Percentiles rank a stretch among this genome's conserved stretches.
Evolutionary conservation across 495 filamentous ascomycete genomes (phyloP).

Genomic region (Penicillium longicatenatum): DNA sequence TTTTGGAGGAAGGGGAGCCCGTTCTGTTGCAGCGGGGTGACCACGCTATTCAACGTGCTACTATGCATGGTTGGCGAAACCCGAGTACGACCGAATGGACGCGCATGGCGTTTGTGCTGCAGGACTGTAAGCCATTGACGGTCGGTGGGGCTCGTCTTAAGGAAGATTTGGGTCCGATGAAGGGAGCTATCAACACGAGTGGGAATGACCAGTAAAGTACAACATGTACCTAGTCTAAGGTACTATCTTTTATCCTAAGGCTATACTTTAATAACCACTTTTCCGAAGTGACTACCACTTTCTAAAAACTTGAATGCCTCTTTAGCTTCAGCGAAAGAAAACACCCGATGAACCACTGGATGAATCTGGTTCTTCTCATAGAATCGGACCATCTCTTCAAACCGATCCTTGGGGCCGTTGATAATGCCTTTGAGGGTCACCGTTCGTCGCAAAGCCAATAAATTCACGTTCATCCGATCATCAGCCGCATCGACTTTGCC

Average conservation of each 20-base stretch:
- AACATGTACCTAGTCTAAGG: background rate
- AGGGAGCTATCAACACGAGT: conserved; percentile 34
- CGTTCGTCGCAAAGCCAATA: conserved; percentile 51
- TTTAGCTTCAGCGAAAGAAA: conserved; percentile 54
- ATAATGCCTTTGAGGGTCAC: conserved; percentile 61
- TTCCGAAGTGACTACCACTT: conserved; percentile 74
- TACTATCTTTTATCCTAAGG: conserved; percentile 4
- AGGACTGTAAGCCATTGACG: conserved; percentile 46
- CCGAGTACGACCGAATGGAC: conserved; percentile 48
- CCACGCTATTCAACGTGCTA: conserved; percentile 66
- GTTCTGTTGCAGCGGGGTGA: conserved; percentile 69
- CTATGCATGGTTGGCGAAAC: conserved; percentile 49
- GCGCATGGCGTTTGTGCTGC: conserved; percentile 61
- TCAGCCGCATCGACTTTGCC: conserved; percentile 53
- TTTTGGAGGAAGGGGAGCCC: conserved; percentile 64
- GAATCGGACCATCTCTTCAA: conserved; percentile 63
- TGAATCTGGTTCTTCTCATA: conserved; percentile 63
- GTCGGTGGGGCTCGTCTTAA: conserved; percentile 43
- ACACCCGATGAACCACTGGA: conserved; percentile 63
- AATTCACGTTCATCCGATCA: conserved; percentile 48
- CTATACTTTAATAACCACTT: conserved; percentile 63
- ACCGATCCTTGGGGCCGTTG: conserved; percentile 59
- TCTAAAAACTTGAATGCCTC: conserved; percentile 58
- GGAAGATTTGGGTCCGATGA: conserved; percentile 49
- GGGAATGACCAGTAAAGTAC: conserved; percentile 42